Conservation (phyloP, 345 rosid species). For the Theobroma cacao region DNA sequence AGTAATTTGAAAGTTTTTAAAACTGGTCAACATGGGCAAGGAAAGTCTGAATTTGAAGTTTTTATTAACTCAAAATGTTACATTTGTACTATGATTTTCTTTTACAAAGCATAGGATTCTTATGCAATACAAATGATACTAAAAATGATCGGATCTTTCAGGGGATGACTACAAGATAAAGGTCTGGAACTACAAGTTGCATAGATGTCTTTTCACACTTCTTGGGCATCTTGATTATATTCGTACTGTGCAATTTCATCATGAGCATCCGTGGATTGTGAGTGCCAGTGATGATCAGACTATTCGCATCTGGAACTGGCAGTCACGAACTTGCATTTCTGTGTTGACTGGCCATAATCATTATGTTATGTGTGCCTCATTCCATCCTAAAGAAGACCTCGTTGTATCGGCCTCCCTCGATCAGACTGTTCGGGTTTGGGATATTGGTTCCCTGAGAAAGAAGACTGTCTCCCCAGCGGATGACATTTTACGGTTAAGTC, state of each 20-base stretch:
- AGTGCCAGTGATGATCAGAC: slow-evolving; percentile 99
- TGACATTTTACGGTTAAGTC: slow-evolving; percentile 80
- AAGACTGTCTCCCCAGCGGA: slow-evolving; percentile 90
- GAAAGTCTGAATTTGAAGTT: not conserved
- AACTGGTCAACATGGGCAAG: not conserved
- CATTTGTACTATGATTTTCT: not conserved
- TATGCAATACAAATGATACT: not conserved
- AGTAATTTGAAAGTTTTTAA: not conserved
- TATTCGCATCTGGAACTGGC: slow-evolving; percentile 99
- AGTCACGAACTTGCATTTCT: slow-evolving; percentile 90
- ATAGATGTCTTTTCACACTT: slow-evolving; percentile 88
- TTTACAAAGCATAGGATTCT: not conserved
- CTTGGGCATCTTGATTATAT: slow-evolving; percentile 97
- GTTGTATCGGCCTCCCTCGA: slow-evolving; percentile 96
- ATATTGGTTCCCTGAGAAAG: slow-evolving; percentile 83
- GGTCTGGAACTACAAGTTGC: slow-evolving; percentile 95
- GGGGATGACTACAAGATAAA: slow-evolving; percentile 98
- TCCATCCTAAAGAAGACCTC: slow-evolving; percentile 96
- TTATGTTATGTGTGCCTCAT: slow-evolving; percentile 98
- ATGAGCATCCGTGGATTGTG: slow-evolving; percentile 97
- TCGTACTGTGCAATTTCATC: slow-evolving; percentile 96
- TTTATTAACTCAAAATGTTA: not conserved
- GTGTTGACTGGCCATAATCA: slow-evolving; percentile 97
- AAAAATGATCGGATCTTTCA: slow-evolving; percentile 31
- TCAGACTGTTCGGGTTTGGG: slow-evolving; percentile 99